Conservation (phyloP, 148 eudicot species). For the Rhododendron vialii region DNA sequence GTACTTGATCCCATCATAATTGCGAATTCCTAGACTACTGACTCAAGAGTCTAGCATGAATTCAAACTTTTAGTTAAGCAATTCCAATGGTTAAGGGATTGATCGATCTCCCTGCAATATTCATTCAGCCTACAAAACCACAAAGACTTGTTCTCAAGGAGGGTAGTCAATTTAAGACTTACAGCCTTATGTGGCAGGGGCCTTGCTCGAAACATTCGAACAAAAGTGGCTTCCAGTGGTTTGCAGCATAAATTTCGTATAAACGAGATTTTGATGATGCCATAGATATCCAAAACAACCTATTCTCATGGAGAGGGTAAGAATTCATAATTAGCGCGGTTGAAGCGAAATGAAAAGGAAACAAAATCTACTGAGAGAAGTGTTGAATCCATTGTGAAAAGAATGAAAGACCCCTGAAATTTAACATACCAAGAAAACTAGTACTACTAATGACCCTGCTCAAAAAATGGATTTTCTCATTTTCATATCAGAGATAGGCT, state of each 20-base stretch:
- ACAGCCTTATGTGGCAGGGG: neutral
- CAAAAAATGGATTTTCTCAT: neutral
- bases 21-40: neutral
- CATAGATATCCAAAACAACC: neutral
- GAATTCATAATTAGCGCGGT: neutral
- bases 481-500: neutral
- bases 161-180: neutral
- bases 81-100: neutral
- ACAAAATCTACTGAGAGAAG: neutral
- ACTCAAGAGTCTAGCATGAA: neutral
- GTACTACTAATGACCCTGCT: neutral
- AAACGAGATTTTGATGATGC: neutral
- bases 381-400: neutral
- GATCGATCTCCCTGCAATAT: neutral
- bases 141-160: neutral
- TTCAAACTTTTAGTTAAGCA: neutral
- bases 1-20: no score
- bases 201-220: conserved; percentile 10
- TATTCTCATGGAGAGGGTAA: neutral
- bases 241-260: conserved; percentile 1
- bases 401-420: neutral
- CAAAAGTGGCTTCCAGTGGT: neutral
- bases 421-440: neutral
- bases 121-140: neutral
- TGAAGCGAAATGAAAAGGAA: neutral